A percentile compares a stretch with the other conserved stretches of the same genome.
Conservation (phyloP, 2,329 filamentous ascomycete genomes). For the Beauveria caledonica region DNA sequence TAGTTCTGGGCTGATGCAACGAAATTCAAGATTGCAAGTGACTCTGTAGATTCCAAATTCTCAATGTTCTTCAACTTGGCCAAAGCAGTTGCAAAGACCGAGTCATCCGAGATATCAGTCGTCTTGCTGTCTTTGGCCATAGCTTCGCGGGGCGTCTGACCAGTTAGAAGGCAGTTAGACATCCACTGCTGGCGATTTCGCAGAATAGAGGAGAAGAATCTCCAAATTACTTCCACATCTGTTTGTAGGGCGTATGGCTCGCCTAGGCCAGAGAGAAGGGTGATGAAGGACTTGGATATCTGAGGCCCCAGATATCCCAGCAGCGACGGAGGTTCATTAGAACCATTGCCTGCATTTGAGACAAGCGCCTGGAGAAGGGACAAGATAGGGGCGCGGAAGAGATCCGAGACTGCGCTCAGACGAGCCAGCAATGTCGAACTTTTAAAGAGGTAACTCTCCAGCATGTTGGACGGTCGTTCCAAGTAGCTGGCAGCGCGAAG, state of each 20-base stretch:
- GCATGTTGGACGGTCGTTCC: constrained; percentile 51
- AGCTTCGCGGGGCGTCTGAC: constrained; percentile 71
- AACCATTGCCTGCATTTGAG: constrained; percentile 54
- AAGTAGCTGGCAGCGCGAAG: constrained; percentile 62
- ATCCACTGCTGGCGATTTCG: constrained; percentile 93
- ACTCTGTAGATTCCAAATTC: constrained; percentile 54
- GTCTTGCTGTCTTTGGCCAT: constrained; percentile 49
- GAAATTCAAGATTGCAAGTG: constrained; percentile 75
- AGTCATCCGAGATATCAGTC: constrained; percentile 42
- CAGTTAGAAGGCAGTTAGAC: constrained; percentile 85
- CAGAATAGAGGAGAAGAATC: constrained; percentile 76
- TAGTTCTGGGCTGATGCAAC: constrained; percentile 83
- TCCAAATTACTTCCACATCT: constrained; percentile 68
- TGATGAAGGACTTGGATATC: constrained; percentile 75
- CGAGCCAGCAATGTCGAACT: constrained; percentile 68
- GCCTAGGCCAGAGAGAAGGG: constrained; percentile 68
- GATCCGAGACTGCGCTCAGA: constrained; percentile 61
- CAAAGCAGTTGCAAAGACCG: constrained; percentile 68
- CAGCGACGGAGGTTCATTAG: constrained; percentile 83
- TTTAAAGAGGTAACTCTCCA: constrained; percentile 77
- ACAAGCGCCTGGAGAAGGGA: constrained; percentile 67
- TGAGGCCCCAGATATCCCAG: constrained; percentile 80
- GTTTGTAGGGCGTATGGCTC: constrained; percentile 59
- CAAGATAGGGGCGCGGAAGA: constrained; percentile 58
- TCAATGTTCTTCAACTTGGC: constrained; percentile 59